Evolutionary conservation across 2,329 filamentous ascomycete species (phyloP), one percentile per base, ranked within the genome.

Genomic region (Fusarium sp.): DNA sequence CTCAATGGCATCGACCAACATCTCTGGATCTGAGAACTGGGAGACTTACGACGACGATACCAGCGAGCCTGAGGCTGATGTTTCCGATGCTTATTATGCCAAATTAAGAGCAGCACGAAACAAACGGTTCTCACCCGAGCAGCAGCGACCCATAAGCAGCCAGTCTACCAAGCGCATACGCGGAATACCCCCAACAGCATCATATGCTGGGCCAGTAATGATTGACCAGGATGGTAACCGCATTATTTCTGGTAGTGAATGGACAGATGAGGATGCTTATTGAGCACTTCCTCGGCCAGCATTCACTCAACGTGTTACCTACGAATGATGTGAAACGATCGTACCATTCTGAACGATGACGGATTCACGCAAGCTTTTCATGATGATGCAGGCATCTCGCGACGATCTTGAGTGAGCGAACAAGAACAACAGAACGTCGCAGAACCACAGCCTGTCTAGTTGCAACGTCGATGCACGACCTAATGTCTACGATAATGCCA

Each of bases 1-100:
- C 2, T 94, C 92, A 39, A 89, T 89, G 68, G 88, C 90, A 0
- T 94, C 92, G n/a, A 93, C 91, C 2, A 85, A 85, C 21, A 85
- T 91, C 25, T 93, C 92, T 7, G 93, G 92, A 2, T 97, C 93
- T 5, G 95, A 98, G 80, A 98, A 98, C 77, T 98, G 95, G 95
- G 95, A 98, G 79, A 97, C 94, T 11, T 98, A 96, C 73, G 94
- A 96, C 72, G 93, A 97, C 76, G 88, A 86, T 69, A 94, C 91
- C 63, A 93, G 91, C 63, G 90, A 93, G 73, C 88, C 90, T 0
- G 91, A 93, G 72, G 84, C 85, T 23, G 94, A 97, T 76, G 87
- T 87, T 1, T 90, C 89, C 6, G 92, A 96, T 63, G 85, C 88
- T 11, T 96, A 97, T 78, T 93, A 93, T 74, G 91, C 92, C 67